Base-by-base conservation (phyloP, 176 grass and related monocot genomes). In the barley (Hordeum vulgare) region DNA sequence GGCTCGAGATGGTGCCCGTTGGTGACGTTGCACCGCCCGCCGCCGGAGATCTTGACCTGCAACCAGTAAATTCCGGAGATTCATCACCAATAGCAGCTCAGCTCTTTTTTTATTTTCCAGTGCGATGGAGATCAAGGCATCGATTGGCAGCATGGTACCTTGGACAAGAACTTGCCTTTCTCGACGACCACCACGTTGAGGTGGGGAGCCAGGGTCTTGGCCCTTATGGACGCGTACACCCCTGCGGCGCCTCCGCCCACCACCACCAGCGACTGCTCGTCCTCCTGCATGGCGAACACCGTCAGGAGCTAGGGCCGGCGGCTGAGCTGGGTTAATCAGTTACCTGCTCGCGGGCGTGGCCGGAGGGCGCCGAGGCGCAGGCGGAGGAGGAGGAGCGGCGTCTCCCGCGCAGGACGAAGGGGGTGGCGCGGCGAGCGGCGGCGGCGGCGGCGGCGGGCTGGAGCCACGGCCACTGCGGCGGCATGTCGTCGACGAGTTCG, bases 11-110 rank as follows among this genome's bases (percentile, higher is more conserved):
- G 90, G 88, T 94, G 93, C 35, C 93, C 93, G 71, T 98, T 98
- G 54, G 96, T 98, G 8, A 95, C 96, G 39, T 98, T 98, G 90
- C 93, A 95, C 66, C 93, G 87, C 39, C 96, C 96, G 36, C 96
- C 96, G 66, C 96, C 96, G 59, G 96, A 98, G 73, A 98, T 90
- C 67, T 93, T 95, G 71, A 95, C 93, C 92, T 91, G 75, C 51
- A 84, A 3, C 11, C 34, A 80, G 28, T 35, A n/a, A n/a, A 69
- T 40, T 27, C 12, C 45, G 74, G 26, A 5, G 11, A 27, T 5
- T n/a, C 12, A 44, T 3, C 4, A 74, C 1, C 13, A 31, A 31
- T 11, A 85, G 51, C 3, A 36, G 35, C n/a, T n/a, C 21, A 66
- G 2, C 13, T 65, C n/a, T n/a, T n/a, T n/a, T n/a, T n/a, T n/a